Conservation (phyloP, 345 rosid genomes). For the Eucalyptus cloeziana region DNA sequence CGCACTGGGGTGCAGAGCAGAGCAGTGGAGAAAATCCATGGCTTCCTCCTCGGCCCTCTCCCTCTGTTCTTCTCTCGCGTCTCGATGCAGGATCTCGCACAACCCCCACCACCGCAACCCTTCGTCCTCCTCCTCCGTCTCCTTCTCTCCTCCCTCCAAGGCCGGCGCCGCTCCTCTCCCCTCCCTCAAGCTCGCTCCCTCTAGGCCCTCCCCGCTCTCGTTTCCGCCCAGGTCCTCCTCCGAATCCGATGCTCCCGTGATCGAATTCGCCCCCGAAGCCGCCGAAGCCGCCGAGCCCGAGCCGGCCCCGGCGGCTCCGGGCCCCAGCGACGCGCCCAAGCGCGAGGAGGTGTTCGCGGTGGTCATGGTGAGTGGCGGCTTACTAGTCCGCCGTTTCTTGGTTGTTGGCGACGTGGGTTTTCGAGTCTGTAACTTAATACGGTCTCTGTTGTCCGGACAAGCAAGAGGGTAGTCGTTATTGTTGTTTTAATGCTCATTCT, state of each 20-base stretch:
- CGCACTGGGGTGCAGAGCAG: background rate
- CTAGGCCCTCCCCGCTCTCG: slow-evolving; percentile 15
- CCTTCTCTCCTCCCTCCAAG: slow-evolving; percentile 7
- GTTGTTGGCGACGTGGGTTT: background rate
- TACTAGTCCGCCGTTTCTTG: background rate
- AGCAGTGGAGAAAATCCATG: background rate
- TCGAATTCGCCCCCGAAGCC: slow-evolving; percentile 22
- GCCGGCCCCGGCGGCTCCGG: background rate
- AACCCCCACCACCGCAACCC: background rate
- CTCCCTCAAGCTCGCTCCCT: background rate
- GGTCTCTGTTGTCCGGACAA: background rate
- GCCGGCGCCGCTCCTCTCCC: background rate
- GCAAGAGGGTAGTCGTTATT: background rate
- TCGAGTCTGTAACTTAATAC: background rate
- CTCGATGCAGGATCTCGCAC: slow-evolving; percentile 45
- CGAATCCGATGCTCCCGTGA: slow-evolving; percentile 25
- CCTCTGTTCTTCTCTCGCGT: slow-evolving; percentile 51
- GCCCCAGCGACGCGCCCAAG: slow-evolving; percentile 26
- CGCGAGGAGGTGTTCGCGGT: slow-evolving; percentile 93
- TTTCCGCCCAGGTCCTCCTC: slow-evolving; percentile 32
- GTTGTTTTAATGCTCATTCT: background rate
- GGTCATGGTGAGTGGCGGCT: slow-evolving; percentile 55
- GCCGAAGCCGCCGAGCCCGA: background rate
- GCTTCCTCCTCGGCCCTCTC: slow-evolving; percentile 35
- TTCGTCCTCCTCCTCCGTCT: slow-evolving; percentile 1